Percentiles rank a stretch among this genome's conserved stretches.
These are phyloP conservation scores for Penicillium digitatum DNA, from an alignment of 2,329 filamentous ascomycete species.

Conservation along the genomic window DNA sequence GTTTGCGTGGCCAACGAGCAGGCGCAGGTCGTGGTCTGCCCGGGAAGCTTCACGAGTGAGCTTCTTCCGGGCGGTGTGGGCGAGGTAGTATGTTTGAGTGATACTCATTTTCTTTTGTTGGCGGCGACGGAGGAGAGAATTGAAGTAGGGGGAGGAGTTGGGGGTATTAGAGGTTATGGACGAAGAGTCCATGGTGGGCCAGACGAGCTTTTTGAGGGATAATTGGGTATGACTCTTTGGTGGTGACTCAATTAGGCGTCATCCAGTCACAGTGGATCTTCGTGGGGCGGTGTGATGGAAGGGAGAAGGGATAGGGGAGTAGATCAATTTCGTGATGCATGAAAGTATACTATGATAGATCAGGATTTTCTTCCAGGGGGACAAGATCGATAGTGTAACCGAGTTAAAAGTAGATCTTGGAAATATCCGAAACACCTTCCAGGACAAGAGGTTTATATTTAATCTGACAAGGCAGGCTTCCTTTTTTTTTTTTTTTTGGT, in stretches of 20 bases:
- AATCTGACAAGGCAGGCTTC: neutral
- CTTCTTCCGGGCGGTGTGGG: conserved; percentile 94
- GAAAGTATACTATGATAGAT: conserved; percentile 2
- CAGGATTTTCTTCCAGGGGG: neutral
- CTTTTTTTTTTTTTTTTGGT: neutral
- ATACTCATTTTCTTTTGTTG: conserved; percentile 88
- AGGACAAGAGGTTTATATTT: conserved; percentile 6
- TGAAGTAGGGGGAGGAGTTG: conserved; percentile 37
- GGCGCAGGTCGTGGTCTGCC: conserved; percentile 88
- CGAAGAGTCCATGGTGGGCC: conserved; percentile 26
- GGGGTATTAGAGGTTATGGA: conserved; percentile 20
- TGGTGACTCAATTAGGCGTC: conserved; percentile 31
- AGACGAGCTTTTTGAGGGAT: conserved; percentile 28
- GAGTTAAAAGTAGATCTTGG: neutral
- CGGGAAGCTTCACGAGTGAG: conserved; percentile 86
- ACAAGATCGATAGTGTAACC: conserved; percentile 1
- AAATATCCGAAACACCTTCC: neutral
- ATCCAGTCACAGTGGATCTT: conserved; percentile 26
- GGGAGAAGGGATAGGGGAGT: neutral
- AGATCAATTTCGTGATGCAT: neutral
- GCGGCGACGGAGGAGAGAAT: conserved; percentile 37
- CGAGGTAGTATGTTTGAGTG: conserved; percentile 97
- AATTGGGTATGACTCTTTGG: conserved; percentile 28
- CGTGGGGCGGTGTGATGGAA: conserved; percentile 27
- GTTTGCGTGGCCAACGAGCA: conserved; percentile 97